These are phyloP conservation scores for Colletotrichum orchidophilum DNA, from an alignment of 2,329 filamentous ascomycete species.

Conservation along the genomic window DNA sequence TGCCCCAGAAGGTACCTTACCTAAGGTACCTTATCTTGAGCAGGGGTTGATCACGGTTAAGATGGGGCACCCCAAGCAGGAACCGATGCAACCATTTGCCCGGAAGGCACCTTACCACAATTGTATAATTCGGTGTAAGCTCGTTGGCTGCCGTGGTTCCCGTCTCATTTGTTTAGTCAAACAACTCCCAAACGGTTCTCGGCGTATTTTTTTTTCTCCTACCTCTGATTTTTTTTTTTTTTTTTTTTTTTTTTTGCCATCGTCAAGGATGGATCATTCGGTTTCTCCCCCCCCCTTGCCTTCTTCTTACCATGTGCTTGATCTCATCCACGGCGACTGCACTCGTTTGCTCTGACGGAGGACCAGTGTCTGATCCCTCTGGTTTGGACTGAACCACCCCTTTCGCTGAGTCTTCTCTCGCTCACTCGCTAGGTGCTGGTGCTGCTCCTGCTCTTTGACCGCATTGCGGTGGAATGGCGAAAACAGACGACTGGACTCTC, in stretches of 20 bases:
- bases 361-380: not conserved
- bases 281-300: not conserved
- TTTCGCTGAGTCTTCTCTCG: not conserved
- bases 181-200: not conserved
- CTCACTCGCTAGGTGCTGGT: no score
- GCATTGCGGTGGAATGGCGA: slow-evolving; percentile 3
- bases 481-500: slow-evolving; percentile 25
- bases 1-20: no score
- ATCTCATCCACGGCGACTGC: slow-evolving; percentile 1
- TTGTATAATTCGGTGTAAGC: not conserved
- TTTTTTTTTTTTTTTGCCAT: not conserved
- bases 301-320: not conserved
- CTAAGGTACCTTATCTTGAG: not conserved
- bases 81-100: not conserved
- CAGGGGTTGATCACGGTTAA: slow-evolving; percentile 2
- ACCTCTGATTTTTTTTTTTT: not conserved
- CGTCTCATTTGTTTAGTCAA: not conserved
- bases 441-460: slow-evolving; percentile 11
- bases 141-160: not conserved
- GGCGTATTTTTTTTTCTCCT: not conserved
- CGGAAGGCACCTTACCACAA: not conserved
- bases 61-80: slow-evolving; percentile 17
- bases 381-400: not conserved
- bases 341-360: not conserved
- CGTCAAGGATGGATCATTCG: not conserved